Percentiles rank a stretch among this genome's conserved stretches.
phyloP scores from a whole-genome alignment of 331 rosid genomes.

The Quercus phellos region DNA sequence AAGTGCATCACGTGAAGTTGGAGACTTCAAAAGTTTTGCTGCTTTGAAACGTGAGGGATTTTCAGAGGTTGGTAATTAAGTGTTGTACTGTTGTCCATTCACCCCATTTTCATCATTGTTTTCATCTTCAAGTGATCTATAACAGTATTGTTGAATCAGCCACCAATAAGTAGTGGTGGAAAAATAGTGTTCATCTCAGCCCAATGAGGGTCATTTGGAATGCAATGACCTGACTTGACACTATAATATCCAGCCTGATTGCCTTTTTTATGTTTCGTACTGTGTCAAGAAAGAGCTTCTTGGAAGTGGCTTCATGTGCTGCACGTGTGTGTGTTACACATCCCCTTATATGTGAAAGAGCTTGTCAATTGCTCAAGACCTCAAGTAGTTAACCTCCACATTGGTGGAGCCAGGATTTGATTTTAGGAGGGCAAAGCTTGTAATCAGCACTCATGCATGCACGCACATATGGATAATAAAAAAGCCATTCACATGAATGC shows the following conservation, averaged over 20 bases:
- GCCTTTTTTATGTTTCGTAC: neutral
- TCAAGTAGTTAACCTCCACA: neutral
- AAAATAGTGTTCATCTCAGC: neutral
- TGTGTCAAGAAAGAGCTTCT: neutral
- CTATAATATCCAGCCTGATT: neutral
- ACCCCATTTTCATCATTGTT: conserved; percentile 1
- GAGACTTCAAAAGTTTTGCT: conserved; percentile 41
- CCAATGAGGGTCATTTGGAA: neutral
- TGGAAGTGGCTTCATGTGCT: neutral
- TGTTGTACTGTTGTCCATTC: conserved; percentile 10
- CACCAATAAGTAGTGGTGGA: neutral
- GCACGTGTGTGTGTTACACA: neutral
- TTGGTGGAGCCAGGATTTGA: neutral
- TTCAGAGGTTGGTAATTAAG: conserved; percentile 64
- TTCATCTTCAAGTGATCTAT: neutral
- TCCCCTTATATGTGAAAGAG: neutral
- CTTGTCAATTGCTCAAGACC: neutral
- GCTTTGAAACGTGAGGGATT: conserved; percentile 52
- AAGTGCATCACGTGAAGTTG: conserved; percentile 30
- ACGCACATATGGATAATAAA: too few species aligned
- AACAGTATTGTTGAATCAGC: neutral
- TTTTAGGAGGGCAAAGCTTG: too few species aligned
- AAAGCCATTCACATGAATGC: too few species aligned
- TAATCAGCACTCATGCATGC: too few species aligned
- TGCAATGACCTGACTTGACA: neutral